Evolutionary conservation across 768 basidiomycete genomes (phyloP).

Genomic region (Pisolithus albus): DNA sequence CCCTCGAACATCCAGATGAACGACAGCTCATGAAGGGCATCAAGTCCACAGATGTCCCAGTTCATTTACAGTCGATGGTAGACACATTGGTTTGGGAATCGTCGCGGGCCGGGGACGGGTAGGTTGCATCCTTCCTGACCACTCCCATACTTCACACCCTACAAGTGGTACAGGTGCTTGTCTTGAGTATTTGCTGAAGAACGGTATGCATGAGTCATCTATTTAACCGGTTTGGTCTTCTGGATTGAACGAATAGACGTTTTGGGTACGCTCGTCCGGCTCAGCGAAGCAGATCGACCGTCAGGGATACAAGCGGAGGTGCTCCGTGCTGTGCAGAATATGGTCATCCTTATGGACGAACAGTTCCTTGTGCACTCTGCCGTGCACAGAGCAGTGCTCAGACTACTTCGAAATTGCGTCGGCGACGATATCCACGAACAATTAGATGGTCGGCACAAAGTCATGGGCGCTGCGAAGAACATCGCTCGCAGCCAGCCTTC

Average conservation of each 20-base stretch:
- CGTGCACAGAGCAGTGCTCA: slow-evolving; percentile 81
- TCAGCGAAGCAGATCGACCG: slow-evolving; percentile 80
- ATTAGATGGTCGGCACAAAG: slow-evolving; percentile 64
- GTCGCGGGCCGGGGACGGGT: slow-evolving; percentile 83
- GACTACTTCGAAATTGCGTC: slow-evolving; percentile 78
- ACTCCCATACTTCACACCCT: slow-evolving; percentile 8
- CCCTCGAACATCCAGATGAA: slow-evolving; percentile 84
- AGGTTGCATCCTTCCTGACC: slow-evolving; percentile 26
- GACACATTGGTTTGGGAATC: slow-evolving; percentile 84
- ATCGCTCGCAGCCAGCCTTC: slow-evolving; percentile 65
- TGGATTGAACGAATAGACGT: slow-evolving; percentile 48
- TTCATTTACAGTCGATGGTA: slow-evolving; percentile 69
- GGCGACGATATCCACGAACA: slow-evolving; percentile 91
- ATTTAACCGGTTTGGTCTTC: neutral
- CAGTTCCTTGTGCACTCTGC: slow-evolving; percentile 89
- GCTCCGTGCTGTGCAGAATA: slow-evolving; percentile 78
- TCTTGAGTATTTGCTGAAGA: slow-evolving; percentile 85
- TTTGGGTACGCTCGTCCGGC: slow-evolving; percentile 73
- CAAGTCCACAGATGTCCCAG: slow-evolving; percentile 72
- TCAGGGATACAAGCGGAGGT: slow-evolving; percentile 90
- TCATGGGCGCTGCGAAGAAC: slow-evolving; percentile 81
- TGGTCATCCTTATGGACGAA: slow-evolving; percentile 88
- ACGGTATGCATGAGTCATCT: slow-evolving; percentile 42
- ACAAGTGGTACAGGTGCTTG: slow-evolving; percentile 79
- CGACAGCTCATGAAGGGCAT: slow-evolving; percentile 80